Conservation (phyloP, 768 basidiomycete species). For the Clavulina sp. region DNA sequence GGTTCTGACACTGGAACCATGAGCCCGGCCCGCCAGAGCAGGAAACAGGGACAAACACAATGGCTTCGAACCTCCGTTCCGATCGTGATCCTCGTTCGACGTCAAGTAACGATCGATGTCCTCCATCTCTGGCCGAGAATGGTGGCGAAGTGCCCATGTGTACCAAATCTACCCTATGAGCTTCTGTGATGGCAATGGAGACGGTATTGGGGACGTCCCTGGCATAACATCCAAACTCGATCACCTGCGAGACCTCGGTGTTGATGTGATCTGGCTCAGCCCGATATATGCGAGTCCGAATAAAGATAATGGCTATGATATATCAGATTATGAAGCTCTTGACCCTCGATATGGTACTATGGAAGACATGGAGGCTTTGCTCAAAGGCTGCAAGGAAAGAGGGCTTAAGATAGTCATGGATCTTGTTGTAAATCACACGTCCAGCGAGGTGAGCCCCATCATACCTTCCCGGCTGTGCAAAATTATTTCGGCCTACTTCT, state of each 20-base stretch:
- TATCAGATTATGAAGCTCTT: conserved; percentile 47
- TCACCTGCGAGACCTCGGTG: conserved; percentile 50
- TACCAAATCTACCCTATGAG: conserved; percentile 60
- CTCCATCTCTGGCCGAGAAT: conserved; percentile 3
- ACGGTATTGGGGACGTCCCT: conserved; percentile 50
- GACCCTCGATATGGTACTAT: conserved; percentile 49
- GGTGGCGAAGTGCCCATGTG: conserved; percentile 31
- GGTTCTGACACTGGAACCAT: no score
- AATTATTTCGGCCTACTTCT: not conserved
- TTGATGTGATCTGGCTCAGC: conserved; percentile 50
- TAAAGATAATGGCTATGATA: conserved; percentile 43
- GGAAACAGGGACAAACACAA: no score
- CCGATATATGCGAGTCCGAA: conserved; percentile 54
- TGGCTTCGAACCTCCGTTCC: no score
- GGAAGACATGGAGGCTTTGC: conserved; percentile 22
- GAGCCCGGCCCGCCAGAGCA: no score
- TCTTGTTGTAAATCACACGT: conserved; percentile 59
- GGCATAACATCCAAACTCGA: conserved; percentile 49
- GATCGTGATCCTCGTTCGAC: no score
- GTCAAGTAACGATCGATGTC: no score
- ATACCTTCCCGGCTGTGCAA: not conserved
- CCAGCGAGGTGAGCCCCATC: conserved; percentile 22
- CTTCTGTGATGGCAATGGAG: conserved; percentile 54
- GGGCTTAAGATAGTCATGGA: conserved; percentile 72
- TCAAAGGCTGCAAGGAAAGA: conserved; percentile 29